A percentile compares a stretch with the other conserved stretches of the same genome.
phyloP scores from a whole-genome alignment of 2,329 filamentous ascomycete species.

The Cercospora sp. region DNA sequence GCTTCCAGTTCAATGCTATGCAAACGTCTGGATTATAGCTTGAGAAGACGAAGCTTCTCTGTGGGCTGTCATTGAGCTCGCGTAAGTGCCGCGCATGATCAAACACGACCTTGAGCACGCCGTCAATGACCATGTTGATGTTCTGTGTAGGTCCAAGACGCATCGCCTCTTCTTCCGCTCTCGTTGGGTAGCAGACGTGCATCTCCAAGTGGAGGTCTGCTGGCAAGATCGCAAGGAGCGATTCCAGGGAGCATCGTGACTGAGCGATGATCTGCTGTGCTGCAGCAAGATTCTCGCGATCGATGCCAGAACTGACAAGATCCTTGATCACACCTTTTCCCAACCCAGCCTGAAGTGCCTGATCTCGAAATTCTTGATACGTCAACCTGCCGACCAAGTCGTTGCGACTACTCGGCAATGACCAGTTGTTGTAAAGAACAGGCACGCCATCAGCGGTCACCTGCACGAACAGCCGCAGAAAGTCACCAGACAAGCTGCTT shows the following conservation, averaged over 20 bases:
- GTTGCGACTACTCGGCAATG: constrained; percentile 55
- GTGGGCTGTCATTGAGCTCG: constrained; percentile 66
- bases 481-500: constrained; percentile 93
- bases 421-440: constrained; percentile 83
- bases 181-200: constrained; percentile 84
- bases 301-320: constrained; percentile 34
- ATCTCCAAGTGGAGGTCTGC: constrained; percentile 83
- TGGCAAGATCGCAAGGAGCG: constrained; percentile 74
- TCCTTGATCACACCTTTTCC: constrained; percentile 34
- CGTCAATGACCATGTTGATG: constrained; percentile 83
- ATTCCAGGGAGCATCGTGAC: constrained; percentile 78
- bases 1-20: constrained; percentile 97
- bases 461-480: constrained; percentile 87
- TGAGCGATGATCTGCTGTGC: constrained; percentile 68
- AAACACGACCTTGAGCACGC: constrained; percentile 81
- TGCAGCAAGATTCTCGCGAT: constrained; percentile 54
- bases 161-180: constrained; percentile 68
- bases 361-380: constrained; percentile 66
- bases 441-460: constrained; percentile 84
- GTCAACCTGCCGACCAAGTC: constrained; percentile 80
- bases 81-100: constrained; percentile 77
- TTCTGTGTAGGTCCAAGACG: constrained; percentile 74
- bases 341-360: constrained; percentile 38
- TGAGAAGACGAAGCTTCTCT: constrained; percentile 88
- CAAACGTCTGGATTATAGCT: constrained; percentile 90